Percentiles rank a stretch among this genome's conserved stretches.
Conservation (phyloP, 2,329 filamentous ascomycete genomes). For the Podosphaera fusca region DNA sequence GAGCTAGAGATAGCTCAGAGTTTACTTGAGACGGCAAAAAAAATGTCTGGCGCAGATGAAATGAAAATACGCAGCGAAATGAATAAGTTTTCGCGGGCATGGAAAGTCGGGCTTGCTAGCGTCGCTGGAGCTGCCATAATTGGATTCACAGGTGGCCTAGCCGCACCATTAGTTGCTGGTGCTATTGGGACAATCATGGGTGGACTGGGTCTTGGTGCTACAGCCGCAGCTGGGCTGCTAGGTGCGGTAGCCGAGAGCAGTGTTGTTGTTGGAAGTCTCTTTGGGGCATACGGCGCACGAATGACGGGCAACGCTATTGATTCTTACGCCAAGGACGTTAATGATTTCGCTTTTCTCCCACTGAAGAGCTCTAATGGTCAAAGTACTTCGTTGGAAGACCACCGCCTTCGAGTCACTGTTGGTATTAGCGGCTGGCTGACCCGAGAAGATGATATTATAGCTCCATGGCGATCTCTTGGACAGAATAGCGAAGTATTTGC, state of each 20-base stretch:
- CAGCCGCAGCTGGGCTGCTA: conserved; percentile 53
- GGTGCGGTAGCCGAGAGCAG: conserved; percentile 61
- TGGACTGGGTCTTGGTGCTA: conserved; percentile 50
- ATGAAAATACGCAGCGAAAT: conserved; percentile 49
- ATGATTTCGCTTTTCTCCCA: conserved; percentile 72
- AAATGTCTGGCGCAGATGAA: conserved; percentile 46
- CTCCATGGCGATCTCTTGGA: conserved; percentile 59
- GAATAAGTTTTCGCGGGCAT: conserved; percentile 47
- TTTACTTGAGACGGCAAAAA: conserved; percentile 51
- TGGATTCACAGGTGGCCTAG: conserved; percentile 50
- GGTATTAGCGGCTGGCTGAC: conserved; percentile 65
- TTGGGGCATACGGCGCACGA: conserved; percentile 71
- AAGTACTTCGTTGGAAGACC: conserved; percentile 30
- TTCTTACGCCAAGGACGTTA: conserved; percentile 62
- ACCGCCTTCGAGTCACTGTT: conserved; percentile 59
- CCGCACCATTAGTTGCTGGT: conserved; percentile 52
- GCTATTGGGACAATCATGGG: conserved; percentile 61
- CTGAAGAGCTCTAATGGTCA: conserved; percentile 28
- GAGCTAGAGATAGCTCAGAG: conserved; percentile 55
- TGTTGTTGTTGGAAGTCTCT: conserved; percentile 60
- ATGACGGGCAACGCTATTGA: conserved; percentile 78
- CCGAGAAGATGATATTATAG: conserved; percentile 44
- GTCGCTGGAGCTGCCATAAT: conserved; percentile 68
- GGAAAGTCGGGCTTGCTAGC: conserved; percentile 78
- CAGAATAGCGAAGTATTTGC: conserved; percentile 56